Evolutionary conservation across 179 eudicot species (phyloP).

Genomic region (Silene coronaria): DNA sequence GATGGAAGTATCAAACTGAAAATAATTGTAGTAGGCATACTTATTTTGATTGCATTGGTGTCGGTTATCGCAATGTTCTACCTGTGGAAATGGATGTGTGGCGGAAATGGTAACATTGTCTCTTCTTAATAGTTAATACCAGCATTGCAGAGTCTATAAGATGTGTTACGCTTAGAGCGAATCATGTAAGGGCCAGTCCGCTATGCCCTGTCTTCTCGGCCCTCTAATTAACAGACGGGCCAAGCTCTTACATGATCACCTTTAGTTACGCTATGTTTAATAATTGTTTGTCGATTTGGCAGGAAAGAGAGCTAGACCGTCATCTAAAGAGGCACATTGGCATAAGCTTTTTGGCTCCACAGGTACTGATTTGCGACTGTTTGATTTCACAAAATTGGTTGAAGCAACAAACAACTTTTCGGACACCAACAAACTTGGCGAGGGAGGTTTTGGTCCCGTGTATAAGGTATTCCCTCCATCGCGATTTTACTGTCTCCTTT

Average conservation of each 20-base stretch:
- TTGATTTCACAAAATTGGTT: constrained; percentile 15
- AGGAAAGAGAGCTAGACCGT: constrained; percentile 4
- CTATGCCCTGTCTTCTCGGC: too few species aligned
- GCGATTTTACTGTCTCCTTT: background rate
- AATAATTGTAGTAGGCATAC: background rate
- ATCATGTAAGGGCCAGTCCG: too few species aligned
- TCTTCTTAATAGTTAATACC: too few species aligned
- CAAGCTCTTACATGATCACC: too few species aligned
- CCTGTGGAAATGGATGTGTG: constrained; percentile 5
- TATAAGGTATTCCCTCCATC: constrained; percentile 24
- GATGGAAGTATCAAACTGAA: background rate
- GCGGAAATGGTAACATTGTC: background rate
- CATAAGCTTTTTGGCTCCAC: background rate
- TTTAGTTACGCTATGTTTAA: background rate
- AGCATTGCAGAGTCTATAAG: background rate
- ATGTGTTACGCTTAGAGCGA: too few species aligned
- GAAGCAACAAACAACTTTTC: constrained; percentile 23
- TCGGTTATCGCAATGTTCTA: background rate
- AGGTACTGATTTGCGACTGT: constrained; percentile 9
- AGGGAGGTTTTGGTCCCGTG: constrained; percentile 34
- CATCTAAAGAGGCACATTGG: background rate
- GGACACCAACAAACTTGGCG: constrained; percentile 20
- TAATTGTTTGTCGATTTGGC: background rate
- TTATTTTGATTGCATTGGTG: background rate
- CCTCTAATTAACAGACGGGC: too few species aligned